These are phyloP conservation scores for Carex sylvatica DNA, from an alignment of 202 grass and related monocot genomes.

Conservation along the genomic window DNA sequence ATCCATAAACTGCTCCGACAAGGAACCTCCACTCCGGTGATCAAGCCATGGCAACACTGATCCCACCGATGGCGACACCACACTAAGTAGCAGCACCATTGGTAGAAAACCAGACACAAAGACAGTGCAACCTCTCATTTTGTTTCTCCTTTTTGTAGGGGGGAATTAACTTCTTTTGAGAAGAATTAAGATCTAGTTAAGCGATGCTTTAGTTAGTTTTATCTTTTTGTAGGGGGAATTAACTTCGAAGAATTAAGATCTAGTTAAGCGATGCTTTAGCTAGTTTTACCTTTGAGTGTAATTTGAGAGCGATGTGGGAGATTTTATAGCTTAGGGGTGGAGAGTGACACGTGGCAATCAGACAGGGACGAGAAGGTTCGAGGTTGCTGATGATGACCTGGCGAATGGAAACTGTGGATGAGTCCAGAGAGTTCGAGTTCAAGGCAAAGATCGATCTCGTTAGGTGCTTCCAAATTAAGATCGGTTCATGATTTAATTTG, in stretches of 20 bases:
- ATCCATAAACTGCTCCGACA: constrained; percentile 44
- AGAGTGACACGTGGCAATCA: constrained; percentile 5
- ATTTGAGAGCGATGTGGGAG: background rate
- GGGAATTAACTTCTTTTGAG: background rate
- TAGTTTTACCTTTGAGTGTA: background rate
- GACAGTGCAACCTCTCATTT: background rate
- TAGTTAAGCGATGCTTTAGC: background rate
- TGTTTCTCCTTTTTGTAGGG: background rate
- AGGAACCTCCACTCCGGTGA: background rate
- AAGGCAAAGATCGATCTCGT: constrained; percentile 26
- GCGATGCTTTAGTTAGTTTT: background rate
- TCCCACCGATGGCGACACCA: constrained; percentile 7
- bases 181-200: background rate
- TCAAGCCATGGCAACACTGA: constrained; percentile 56
- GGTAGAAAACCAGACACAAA: background rate
- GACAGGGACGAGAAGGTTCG: constrained; percentile 57
- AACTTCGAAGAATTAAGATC: background rate
- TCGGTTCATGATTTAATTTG: background rate
- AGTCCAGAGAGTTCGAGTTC: background rate
- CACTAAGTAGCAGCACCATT: background rate
- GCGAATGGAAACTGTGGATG: background rate
- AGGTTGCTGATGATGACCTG: background rate
- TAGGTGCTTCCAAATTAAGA: constrained; percentile 5
- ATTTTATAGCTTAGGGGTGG: constrained; percentile 29
- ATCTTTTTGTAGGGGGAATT: background rate